phyloP scores from a whole-genome alignment of 164 flowering plant species.

The Piper longum region DNA sequence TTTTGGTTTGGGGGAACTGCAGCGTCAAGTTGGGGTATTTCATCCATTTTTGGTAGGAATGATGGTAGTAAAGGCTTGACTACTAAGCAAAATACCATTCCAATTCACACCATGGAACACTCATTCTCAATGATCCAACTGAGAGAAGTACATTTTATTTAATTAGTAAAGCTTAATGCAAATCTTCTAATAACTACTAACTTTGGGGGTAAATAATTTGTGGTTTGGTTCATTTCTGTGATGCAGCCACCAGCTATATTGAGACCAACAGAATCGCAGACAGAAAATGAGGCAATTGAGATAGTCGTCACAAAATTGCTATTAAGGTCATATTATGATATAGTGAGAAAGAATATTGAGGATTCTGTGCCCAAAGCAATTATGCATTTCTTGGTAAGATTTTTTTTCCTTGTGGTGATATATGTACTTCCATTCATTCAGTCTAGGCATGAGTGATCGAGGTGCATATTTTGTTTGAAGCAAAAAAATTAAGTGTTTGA shows the following conservation, averaged over 20 bases:
- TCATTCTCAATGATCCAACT: slow-evolving; percentile 53
- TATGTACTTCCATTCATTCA: too few species aligned
- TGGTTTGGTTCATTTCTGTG: neutral
- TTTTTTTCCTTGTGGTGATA: neutral
- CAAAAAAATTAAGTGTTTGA: too few species aligned
- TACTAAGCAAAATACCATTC: slow-evolving; percentile 38
- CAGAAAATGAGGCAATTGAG: slow-evolving; percentile 80
- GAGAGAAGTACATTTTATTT: slow-evolving; percentile 52
- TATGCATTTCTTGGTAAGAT: slow-evolving; percentile 86
- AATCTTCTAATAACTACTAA: neutral
- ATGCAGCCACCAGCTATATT: slow-evolving; percentile 71
- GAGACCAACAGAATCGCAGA: slow-evolving; percentile 68
- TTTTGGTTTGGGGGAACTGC: slow-evolving; percentile 31
- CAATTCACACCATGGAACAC: slow-evolving; percentile 40
- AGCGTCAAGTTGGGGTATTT: slow-evolving; percentile 68
- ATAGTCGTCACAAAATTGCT: slow-evolving; percentile 65
- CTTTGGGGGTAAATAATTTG: neutral
- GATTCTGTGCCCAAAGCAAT: slow-evolving; percentile 91
- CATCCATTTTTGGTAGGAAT: slow-evolving; percentile 71
- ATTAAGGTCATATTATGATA: slow-evolving; percentile 86
- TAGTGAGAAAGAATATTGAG: slow-evolving; percentile 89
- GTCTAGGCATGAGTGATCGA: neutral
- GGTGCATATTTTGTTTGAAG: too few species aligned
- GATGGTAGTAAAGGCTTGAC: slow-evolving; percentile 28
- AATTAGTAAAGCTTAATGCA: neutral